Evolutionary conservation across 208 protist species (phyloP).

Genomic region (Phytomonas francai): DNA sequence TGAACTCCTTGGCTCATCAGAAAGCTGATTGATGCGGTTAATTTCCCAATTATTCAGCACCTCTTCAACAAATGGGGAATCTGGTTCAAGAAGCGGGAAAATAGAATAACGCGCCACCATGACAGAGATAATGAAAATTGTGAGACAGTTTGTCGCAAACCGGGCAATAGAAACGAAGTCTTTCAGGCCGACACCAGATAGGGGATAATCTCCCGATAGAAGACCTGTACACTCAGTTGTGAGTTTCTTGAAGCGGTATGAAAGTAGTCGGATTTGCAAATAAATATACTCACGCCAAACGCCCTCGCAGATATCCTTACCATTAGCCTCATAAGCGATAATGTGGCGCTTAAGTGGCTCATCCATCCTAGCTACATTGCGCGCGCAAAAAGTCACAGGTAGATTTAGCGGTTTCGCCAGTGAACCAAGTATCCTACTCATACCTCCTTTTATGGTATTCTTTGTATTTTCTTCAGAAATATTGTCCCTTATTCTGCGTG

Average conservation of each 20-base stretch:
- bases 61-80: slow-evolving; percentile 61
- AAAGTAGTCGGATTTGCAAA: slow-evolving; percentile 42
- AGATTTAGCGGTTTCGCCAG: slow-evolving; percentile 43
- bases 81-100: slow-evolving; percentile 55
- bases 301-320: slow-evolving; percentile 50
- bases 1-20: not conserved
- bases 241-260: slow-evolving; percentile 48
- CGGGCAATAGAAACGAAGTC: slow-evolving; percentile 45
- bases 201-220: slow-evolving; percentile 24
- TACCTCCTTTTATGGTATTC: slow-evolving; percentile 10
- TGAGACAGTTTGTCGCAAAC: slow-evolving; percentile 54
- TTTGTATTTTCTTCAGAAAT: slow-evolving; percentile 10
- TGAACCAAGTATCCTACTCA: slow-evolving; percentile 24
- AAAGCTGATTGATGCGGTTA: slow-evolving; percentile 17
- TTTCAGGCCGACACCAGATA: slow-evolving; percentile 22
- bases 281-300: slow-evolving; percentile 70
- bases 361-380: slow-evolving; percentile 41
- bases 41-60: slow-evolving; percentile 49
- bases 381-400: slow-evolving; percentile 31
- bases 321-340: slow-evolving; percentile 34
- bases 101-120: slow-evolving; percentile 54
- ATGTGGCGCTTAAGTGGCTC: slow-evolving; percentile 73
- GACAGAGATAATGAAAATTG: slow-evolving; percentile 52
- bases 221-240: slow-evolving; percentile 28
- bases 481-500: slow-evolving; percentile 2